phyloP scores from a whole-genome alignment of 1,284 basidiomycete species.

The Melampsora americana region DNA sequence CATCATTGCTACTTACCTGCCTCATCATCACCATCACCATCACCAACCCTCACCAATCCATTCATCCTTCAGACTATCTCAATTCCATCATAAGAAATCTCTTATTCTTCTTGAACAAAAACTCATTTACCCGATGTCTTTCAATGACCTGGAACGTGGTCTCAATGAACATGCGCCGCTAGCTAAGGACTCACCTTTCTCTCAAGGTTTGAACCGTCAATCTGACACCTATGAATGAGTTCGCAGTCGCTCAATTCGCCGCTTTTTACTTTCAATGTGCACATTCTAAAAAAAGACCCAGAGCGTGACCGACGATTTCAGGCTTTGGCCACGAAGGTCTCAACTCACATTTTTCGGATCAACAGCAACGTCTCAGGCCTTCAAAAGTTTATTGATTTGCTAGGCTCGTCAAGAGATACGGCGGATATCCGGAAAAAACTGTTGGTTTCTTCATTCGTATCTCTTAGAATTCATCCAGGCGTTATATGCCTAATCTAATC shows the following conservation, averaged over 20 bases:
- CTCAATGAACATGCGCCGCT: slow-evolving; percentile 41
- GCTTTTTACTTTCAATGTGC: too few species aligned
- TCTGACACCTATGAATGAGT: too few species aligned
- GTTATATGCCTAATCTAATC: slow-evolving; percentile 9
- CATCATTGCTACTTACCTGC: too few species aligned
- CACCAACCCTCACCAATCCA: too few species aligned
- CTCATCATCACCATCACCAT: too few species aligned
- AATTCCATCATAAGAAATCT: too few species aligned
- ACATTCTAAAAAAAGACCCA: slow-evolving; percentile 2
- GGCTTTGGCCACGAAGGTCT: slow-evolving; percentile 75
- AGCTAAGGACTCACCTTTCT: slow-evolving; percentile 25
- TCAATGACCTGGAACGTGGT: slow-evolving; percentile 43
- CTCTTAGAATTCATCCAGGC: not conserved
- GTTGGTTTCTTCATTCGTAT: slow-evolving; percentile 57
- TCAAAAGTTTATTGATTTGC: slow-evolving; percentile 82
- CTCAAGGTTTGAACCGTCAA: slow-evolving; percentile 1
- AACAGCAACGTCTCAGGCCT: slow-evolving; percentile 95
- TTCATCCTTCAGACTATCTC: too few species aligned
- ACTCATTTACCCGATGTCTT: slow-evolving; percentile 19
- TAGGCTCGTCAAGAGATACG: slow-evolving; percentile 76
- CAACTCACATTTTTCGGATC: slow-evolving; percentile 97
- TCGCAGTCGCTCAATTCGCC: too few species aligned
- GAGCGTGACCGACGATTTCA: slow-evolving; percentile 60
- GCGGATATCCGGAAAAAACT: slow-evolving; percentile 70
- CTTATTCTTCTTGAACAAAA: not conserved